phyloP scores from a whole-genome alignment of 305 asterid genomes.

The Solanum hybrid region DNA sequence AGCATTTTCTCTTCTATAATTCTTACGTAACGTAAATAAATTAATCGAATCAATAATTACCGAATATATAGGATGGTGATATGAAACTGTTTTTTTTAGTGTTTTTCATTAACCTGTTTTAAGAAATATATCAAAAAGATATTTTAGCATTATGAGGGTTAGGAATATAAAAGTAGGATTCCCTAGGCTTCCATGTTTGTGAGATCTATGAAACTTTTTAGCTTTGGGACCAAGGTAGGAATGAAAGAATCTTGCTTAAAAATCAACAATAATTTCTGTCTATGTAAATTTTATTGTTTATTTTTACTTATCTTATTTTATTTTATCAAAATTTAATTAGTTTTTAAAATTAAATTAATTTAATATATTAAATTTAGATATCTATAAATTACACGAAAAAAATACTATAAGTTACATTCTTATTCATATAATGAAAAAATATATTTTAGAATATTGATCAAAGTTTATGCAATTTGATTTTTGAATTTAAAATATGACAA shows the following conservation, averaged over 20 bases:
- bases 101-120: background rate
- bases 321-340: background rate
- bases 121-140: background rate
- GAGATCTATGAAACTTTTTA: background rate
- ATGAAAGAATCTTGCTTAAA: background rate
- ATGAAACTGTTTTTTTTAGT: background rate
- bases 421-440: too few relatives aligned
- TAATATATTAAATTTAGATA: too few relatives aligned
- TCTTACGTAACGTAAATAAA: background rate
- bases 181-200: background rate
- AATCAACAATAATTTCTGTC: background rate
- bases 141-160: background rate
- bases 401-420: too few relatives aligned
- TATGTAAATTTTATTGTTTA: too few relatives aligned
- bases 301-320: background rate
- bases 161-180: background rate
- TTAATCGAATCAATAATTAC: background rate
- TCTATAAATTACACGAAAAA: too few relatives aligned
- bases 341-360: too few relatives aligned
- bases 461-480: too few relatives aligned
- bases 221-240: background rate
- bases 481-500: too few relatives aligned
- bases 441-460: too few relatives aligned
- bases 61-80: background rate
- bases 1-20: background rate